Evolutionary conservation across 169 alveolate genomes (phyloP), one percentile per base, ranked within the genome.

Genomic region (Eimeria falciformis): DNA sequence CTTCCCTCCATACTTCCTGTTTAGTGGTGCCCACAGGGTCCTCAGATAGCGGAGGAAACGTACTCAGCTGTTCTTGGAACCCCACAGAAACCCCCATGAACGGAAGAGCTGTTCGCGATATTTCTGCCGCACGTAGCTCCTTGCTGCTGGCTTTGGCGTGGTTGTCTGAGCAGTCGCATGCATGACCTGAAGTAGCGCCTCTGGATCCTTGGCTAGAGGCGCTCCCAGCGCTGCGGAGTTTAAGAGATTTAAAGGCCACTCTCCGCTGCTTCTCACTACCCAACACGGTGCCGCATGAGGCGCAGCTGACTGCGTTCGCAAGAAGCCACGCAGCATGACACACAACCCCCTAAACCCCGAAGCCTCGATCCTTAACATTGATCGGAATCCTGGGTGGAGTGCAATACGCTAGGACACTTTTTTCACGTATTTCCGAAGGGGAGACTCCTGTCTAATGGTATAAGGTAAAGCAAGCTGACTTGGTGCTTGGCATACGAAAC

Each of bases 221-320:
- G 62, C 62, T 12, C 18, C 23, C 2, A 21, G 62, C 11, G 62
- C 3, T 0, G 62, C 18, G 23, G 18, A 50, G 62, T 12, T 21
- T 50, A 21, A 12, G 62, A 50, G 62, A 12, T 50, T 12, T 21
- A 33, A 53, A 47, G 43, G 23, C 27, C 29, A 53, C 5, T 5
- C 56, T 14, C 81, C 29, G 55, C 81, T 33, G 18, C 29, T 5
- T 69, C 40, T 29, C 81, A 2, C 56, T 69, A 11, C 81, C 81
- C 55, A 69, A 69, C 4, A 69, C 47, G 27, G 40, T 33, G 50
- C 81, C 81, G 81, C 81, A 69, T 25, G 53, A 12, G 53, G 56
- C 40, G 81, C 81, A 69, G 81, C 81, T 69, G n/a, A 69, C 56
- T 69, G 81, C 81, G n/a, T n/a, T n/a, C n/a, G n/a, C n/a, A n/a